A percentile compares a stretch with the other conserved stretches of the same genome.
phyloP scores from a whole-genome alignment of 192 early-diverging fungal species.

The Backusella macrospora region DNA sequence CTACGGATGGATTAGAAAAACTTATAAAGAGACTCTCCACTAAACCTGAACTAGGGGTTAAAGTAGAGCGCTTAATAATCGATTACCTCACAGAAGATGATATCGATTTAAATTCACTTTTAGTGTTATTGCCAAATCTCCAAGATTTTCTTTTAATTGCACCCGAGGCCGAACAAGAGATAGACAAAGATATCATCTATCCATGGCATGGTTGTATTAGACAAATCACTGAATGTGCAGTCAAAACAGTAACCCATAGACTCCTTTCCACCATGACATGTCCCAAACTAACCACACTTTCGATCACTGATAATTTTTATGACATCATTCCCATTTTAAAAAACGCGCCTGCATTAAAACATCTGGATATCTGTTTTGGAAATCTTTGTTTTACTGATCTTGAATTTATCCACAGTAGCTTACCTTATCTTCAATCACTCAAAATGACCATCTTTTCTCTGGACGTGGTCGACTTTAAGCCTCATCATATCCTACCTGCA shows the following conservation, averaged over 20 bases:
- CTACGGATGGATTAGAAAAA: neutral
- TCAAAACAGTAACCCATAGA: neutral
- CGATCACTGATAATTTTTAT: neutral
- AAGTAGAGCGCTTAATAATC: neutral
- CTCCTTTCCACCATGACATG: neutral
- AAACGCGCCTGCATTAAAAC: neutral
- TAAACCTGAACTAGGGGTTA: neutral
- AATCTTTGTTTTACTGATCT: neutral
- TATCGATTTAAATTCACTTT: neutral
- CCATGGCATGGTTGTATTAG: neutral
- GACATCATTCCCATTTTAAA: neutral
- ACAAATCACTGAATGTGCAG: neutral
- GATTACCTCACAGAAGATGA: neutral
- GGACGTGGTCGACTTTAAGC: neutral
- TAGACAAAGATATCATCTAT: neutral
- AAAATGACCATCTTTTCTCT: neutral
- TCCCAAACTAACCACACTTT: neutral
- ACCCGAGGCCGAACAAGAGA: neutral
- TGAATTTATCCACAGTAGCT: neutral
- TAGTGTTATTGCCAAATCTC: neutral
- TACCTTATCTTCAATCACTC: neutral
- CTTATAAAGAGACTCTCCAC: neutral
- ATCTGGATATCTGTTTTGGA: neutral
- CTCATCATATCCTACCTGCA: neutral
- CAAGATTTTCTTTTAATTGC: neutral